phyloP scores from a whole-genome alignment of 495 filamentous ascomycete genomes.

The Penicillium dipodomyicola region DNA sequence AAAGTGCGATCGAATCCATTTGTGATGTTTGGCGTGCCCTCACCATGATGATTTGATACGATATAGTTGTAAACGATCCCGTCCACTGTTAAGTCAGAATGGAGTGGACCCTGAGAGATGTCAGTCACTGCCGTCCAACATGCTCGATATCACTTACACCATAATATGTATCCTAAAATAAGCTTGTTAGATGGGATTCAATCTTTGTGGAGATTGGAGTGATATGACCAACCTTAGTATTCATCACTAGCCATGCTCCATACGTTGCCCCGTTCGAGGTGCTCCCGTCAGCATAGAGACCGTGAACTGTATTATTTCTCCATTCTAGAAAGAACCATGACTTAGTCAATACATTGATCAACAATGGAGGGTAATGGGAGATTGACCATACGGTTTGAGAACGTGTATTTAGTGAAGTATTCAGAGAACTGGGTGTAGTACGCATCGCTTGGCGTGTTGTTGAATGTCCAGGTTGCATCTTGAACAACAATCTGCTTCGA shows the following conservation, averaged over 20 bases:
- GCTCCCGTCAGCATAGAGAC: constrained; percentile 52
- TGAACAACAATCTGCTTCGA: constrained; percentile 47
- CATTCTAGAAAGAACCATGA: constrained; percentile 29
- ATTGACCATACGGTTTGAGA: constrained; percentile 35
- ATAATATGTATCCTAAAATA: constrained; percentile 51
- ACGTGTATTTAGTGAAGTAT: constrained; percentile 61
- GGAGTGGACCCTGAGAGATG: constrained; percentile 43
- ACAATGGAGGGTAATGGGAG: neutral
- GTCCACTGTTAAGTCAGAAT: constrained; percentile 57
- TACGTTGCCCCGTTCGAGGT: constrained; percentile 49
- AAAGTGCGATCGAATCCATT: constrained; percentile 57
- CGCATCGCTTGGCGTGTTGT: constrained; percentile 47
- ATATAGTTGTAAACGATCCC: constrained; percentile 55
- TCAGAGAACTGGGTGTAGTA: constrained; percentile 52
- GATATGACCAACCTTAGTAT: constrained; percentile 41
- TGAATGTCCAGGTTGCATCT: constrained; percentile 57
- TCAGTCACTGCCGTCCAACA: constrained; percentile 5
- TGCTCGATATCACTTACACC: constrained; percentile 29
- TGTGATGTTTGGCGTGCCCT: constrained; percentile 56
- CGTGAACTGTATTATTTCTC: constrained; percentile 54
- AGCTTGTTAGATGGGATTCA: neutral
- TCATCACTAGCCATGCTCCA: constrained; percentile 58
- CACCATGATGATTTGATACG: constrained; percentile 56
- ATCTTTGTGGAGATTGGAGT: neutral
- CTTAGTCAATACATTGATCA: neutral